Evolutionary conservation across 2,329 filamentous ascomycete species (phyloP).

Genomic region (Stemphylium vesicarium): DNA sequence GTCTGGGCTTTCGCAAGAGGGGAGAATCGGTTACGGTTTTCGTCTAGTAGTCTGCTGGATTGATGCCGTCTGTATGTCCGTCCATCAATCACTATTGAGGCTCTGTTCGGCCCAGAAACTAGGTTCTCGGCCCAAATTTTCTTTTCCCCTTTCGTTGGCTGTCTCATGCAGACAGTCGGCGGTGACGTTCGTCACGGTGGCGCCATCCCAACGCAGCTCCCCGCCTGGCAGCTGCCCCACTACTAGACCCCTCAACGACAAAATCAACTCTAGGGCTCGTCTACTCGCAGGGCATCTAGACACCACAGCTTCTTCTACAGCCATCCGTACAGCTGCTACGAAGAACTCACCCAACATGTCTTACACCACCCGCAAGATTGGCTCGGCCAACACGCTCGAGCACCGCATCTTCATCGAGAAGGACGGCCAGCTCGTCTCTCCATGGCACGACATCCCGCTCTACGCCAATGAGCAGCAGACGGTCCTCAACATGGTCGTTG

Average conservation of each 20-base stretch:
- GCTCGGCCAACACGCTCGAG: conserved; percentile 88
- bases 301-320: conserved; percentile 31
- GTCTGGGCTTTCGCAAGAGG: conserved; percentile 24
- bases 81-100: conserved; percentile 27
- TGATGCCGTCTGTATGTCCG: conserved; percentile 31
- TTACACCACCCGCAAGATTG: conserved; percentile 88
- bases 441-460: conserved; percentile 98
- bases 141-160: conserved; percentile 30
- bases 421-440: conserved; percentile 90
- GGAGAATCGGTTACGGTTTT: conserved; percentile 18
- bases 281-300: conserved; percentile 51
- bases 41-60: conserved; percentile 24
- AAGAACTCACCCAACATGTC: conserved; percentile 55
- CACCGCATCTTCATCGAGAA: conserved; percentile 98
- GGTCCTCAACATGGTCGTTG: conserved; percentile 98
- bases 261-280: conserved; percentile 50
- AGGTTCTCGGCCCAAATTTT: conserved; percentile 22
- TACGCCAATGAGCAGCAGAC: conserved; percentile 97
- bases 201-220: conserved; percentile 44
- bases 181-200: conserved; percentile 50
- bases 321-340: conserved; percentile 15
- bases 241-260: conserved; percentile 47
- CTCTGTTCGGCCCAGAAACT: conserved; percentile 31
- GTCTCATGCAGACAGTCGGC: conserved; percentile 45
- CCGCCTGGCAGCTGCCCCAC: conserved; percentile 45